Evolutionary conservation across 192 early-diverging fungal genomes (phyloP).

Genomic region (Oehlia diaphana): DNA sequence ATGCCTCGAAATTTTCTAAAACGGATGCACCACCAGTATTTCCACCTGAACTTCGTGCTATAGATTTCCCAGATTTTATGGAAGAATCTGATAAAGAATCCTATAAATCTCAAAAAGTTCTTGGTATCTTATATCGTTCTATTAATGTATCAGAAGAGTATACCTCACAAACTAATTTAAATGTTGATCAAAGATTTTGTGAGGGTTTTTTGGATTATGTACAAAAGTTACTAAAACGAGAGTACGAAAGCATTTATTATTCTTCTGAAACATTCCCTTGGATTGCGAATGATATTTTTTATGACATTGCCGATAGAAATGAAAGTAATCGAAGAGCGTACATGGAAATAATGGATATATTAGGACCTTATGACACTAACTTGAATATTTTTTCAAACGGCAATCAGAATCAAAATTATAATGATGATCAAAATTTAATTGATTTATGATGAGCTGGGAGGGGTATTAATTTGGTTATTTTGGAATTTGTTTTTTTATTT

Average conservation of each 20-base stretch:
- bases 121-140: conserved; percentile 55
- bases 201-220: conserved; percentile 56
- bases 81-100: conserved; percentile 51
- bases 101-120: conserved; percentile 55
- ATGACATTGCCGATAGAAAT: conserved; percentile 39
- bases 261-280: conserved; percentile 49
- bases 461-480: too few relatives aligned
- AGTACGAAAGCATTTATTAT: conserved; percentile 52
- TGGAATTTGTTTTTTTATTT: too few relatives aligned
- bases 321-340: too few relatives aligned
- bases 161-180: conserved; percentile 42
- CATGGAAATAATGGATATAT: too few relatives aligned
- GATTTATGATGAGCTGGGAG: too few relatives aligned
- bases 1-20: conserved; percentile 77
- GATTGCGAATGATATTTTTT: conserved; percentile 46
- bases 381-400: too few relatives aligned
- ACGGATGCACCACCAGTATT: conserved; percentile 57
- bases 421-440: too few relatives aligned
- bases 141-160: conserved; percentile 42
- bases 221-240: conserved; percentile 23
- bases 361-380: too few relatives aligned
- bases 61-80: conserved; percentile 74
- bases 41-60: conserved; percentile 39
- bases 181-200: conserved; percentile 38
- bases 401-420: too few relatives aligned